Percentiles rank a stretch among this genome's conserved stretches.
These are phyloP conservation scores for Myxozyma neotropica DNA, from an alignment of 805 yeast species.

Conservation along the genomic window DNA sequence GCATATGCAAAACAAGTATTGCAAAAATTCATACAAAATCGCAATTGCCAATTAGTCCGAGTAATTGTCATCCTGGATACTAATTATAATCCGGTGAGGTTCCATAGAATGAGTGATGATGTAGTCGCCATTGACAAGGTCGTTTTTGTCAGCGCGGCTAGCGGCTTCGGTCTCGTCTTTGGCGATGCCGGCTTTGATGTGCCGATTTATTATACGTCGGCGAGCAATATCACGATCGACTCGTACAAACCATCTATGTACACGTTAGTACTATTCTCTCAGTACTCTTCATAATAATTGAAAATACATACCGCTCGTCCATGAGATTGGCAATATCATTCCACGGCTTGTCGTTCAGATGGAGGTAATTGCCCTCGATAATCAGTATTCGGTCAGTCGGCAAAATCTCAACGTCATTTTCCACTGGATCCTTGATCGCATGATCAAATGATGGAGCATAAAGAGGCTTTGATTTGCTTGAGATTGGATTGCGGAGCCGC, in stretches of 20 bases:
- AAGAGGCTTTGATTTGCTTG: conserved; percentile 26
- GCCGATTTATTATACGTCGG: conserved; percentile 44
- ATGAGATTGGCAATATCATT: conserved; percentile 47
- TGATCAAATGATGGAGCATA: conserved; percentile 74
- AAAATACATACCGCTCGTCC: conserved; percentile 39
- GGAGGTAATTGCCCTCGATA: conserved; percentile 76
- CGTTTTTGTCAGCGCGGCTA: conserved; percentile 51
- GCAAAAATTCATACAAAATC: too few relatives aligned
- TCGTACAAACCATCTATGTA: conserved; percentile 48
- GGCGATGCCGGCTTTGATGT: conserved; percentile 49
- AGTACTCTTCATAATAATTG: not conserved
- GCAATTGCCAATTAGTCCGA: too few relatives aligned
- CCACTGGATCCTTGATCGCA: conserved; percentile 64
- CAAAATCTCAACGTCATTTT: conserved; percentile 52
- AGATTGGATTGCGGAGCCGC: conserved; percentile 40
- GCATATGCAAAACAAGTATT: too few relatives aligned
- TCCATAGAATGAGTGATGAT: conserved; percentile 38
- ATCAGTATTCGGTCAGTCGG: conserved; percentile 58
- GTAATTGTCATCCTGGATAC: conserved; percentile 18
- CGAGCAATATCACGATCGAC: conserved; percentile 52
- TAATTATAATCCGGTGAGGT: conserved; percentile 30
- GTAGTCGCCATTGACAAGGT: conserved; percentile 61
- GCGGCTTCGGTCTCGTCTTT: conserved; percentile 42
- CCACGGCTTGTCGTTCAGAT: conserved; percentile 66
- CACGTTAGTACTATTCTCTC: not conserved